These are phyloP conservation scores for Chrysanthemum seticuspe DNA, from an alignment of 129 eudicot species.

Conservation along the genomic window DNA sequence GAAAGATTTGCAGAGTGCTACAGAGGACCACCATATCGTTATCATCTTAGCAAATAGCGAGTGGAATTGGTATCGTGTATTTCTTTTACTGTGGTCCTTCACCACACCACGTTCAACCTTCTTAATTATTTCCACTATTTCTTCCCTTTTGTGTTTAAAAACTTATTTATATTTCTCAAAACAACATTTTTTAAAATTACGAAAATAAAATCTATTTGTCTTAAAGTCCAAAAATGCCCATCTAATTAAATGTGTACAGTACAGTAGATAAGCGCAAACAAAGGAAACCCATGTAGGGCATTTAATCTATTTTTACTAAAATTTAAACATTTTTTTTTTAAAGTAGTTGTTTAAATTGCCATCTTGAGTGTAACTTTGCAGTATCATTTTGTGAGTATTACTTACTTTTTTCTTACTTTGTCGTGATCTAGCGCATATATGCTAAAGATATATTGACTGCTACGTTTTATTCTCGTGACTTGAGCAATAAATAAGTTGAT, in stretches of 20 bases:
- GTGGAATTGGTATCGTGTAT: conserved; percentile 32
- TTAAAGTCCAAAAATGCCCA: no score
- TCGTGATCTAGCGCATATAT: conserved; percentile 20
- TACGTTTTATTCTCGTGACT: conserved; percentile 27
- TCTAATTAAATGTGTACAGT: no score
- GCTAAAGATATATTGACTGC: conserved; percentile 14
- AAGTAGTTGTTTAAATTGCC: no score
- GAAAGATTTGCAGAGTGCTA: conserved; percentile 33
- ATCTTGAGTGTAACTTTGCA: no score
- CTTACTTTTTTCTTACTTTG: no score
- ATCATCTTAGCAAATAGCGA: conserved; percentile 32
- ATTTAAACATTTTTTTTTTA: no score
- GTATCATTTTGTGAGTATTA: neutral
- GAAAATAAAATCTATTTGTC: no score
- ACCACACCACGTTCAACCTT: conserved; percentile 24
- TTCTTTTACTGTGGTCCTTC: conserved; percentile 40
- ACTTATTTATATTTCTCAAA: neutral
- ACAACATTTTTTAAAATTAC: neutral
- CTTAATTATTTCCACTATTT: conserved; percentile 20
- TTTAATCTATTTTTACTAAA: neutral
- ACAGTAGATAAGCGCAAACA: neutral
- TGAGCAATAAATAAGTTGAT: conserved; percentile 3
- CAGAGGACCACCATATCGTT: conserved; percentile 38
- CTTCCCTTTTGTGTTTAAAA: neutral
- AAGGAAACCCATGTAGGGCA: neutral